Base-by-base conservation (phyloP, 164 flowering plant genomes). In the Chloranthus sessilifolius region DNA sequence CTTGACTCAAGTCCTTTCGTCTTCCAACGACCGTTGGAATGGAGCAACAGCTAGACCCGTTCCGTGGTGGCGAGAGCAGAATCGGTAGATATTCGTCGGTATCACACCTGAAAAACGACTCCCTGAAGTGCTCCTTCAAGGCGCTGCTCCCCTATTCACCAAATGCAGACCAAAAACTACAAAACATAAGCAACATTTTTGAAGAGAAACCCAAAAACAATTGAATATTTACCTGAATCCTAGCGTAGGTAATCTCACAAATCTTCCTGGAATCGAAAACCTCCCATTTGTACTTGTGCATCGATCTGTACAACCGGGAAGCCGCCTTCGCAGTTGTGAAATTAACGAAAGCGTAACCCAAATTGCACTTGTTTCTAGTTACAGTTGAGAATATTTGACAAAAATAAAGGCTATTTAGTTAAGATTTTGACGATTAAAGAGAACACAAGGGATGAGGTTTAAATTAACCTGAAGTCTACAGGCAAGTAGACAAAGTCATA, bases 271-370 rank as follows among this genome's bases (percentile, higher is more conserved):
- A 24, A 1, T 15, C 12, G 7, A 53, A 50, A 0, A 20, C 9
- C 0, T 4, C 20, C 82, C 82, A 77, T 6, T 23, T 38, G 26
- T 6, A 55, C 3, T 25, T 9, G 7, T 66, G 22, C 22, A 61
- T 36, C 3, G 12, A 1, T 5, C 20, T 17, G 41, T 23, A 50
- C 11, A 77, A 17, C 47, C 52, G 47, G 2, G 2, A 2, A 0
- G 75, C 79, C 2, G 59, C 71, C 1, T 1, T 36, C 0, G 40
- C 5, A 8, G 30, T 65, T 0, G 81, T 76, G 53, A 75, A 73
- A 54, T 78, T 78, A n/a, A 78, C 79, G 33, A 78, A 78, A 0
- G 77, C 83, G 49, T 78, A 78, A 0, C 83, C 83, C 26, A 54
- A 17, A 43, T 68, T 58, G 53, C 46, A 15, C 11, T 19, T 20